Percentiles rank a stretch among this genome's conserved stretches.
phyloP scores from a whole-genome alignment of 2,329 filamentous ascomycete species.

The Fusarium vanettenii region DNA sequence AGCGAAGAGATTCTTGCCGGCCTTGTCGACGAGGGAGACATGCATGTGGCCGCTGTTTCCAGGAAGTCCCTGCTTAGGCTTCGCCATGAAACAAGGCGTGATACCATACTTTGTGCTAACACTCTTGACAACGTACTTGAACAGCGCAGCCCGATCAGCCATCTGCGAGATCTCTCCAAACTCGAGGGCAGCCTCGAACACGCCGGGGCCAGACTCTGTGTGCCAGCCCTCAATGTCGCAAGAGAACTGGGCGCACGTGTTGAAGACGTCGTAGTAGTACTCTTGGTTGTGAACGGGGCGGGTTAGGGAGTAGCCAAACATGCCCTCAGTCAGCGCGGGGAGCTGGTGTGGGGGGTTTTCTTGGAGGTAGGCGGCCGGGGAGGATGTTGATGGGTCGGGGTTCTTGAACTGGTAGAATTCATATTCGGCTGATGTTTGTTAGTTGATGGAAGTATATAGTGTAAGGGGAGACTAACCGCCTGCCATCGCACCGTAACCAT shows the following conservation, averaged over 20 bases:
- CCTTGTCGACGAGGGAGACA: slow-evolving; percentile 83
- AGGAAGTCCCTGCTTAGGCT: slow-evolving; percentile 88
- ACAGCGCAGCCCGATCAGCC: slow-evolving; percentile 91
- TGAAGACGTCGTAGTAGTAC: slow-evolving; percentile 90
- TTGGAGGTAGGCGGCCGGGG: slow-evolving; percentile 79
- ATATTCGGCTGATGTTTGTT: slow-evolving; percentile 77
- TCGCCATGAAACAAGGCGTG: slow-evolving; percentile 98
- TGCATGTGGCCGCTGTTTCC: slow-evolving; percentile 98
- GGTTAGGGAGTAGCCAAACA: slow-evolving; percentile 95
- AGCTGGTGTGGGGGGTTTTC: slow-evolving; percentile 79
- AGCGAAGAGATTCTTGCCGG: slow-evolving; percentile 87
- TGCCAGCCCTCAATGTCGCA: slow-evolving; percentile 95
- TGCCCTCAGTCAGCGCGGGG: slow-evolving; percentile 86
- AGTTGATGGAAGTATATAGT: not conserved
- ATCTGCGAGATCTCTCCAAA: slow-evolving; percentile 89
- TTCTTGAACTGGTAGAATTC: slow-evolving; percentile 93
- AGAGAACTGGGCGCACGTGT: slow-evolving; percentile 80
- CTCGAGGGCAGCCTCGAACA: slow-evolving; percentile 94
- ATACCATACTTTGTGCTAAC: slow-evolving; percentile 89
- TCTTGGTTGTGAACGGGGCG: slow-evolving; percentile 90
- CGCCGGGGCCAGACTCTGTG: slow-evolving; percentile 91
- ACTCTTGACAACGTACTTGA: slow-evolving; percentile 95
- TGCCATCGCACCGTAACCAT: slow-evolving; percentile 86
- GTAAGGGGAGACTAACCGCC: slow-evolving; percentile 72
- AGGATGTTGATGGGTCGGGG: slow-evolving; percentile 67